These are phyloP conservation scores for Zanthoxylum bungeanum DNA, from an alignment of 345 rosid species.

Conservation along the genomic window DNA sequence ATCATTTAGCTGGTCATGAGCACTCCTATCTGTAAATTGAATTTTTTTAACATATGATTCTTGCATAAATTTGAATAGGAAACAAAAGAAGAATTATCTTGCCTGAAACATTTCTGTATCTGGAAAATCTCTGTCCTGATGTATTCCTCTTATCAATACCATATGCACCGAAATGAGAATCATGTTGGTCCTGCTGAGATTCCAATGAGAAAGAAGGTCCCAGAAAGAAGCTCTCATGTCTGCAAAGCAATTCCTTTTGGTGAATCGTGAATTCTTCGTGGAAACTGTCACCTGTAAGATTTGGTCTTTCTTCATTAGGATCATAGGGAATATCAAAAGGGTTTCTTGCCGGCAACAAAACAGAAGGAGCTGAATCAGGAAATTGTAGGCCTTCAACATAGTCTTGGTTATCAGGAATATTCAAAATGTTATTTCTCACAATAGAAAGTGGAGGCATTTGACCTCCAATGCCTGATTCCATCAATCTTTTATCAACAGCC, in stretches of 20 bases:
- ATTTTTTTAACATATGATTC: background rate
- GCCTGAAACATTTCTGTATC: slow-evolving; percentile 26
- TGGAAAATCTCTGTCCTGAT: slow-evolving; percentile 11
- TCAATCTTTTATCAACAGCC: slow-evolving; percentile 40
- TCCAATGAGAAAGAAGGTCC: slow-evolving; percentile 35
- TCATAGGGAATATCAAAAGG: slow-evolving; percentile 91
- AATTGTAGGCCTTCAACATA: slow-evolving; percentile 27
- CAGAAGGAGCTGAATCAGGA: slow-evolving; percentile 90
- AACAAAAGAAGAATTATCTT: background rate
- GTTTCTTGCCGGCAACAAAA: slow-evolving; percentile 54
- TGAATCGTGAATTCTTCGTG: slow-evolving; percentile 56
- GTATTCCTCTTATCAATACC: slow-evolving; percentile 7
- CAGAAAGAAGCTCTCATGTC: slow-evolving; percentile 71
- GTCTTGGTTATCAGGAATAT: slow-evolving; percentile 18
- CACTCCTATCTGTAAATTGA: slow-evolving; percentile 38
- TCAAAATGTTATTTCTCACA: slow-evolving; percentile 39
- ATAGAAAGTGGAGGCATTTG: slow-evolving; percentile 43
- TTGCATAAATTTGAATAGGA: background rate
- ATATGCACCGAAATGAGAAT: background rate
- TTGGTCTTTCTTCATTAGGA: slow-evolving; percentile 73
- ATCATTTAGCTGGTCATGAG: slow-evolving; percentile 31
- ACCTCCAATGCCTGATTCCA: slow-evolving; percentile 24
- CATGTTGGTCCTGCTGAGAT: slow-evolving; percentile 25
- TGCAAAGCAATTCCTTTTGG: slow-evolving; percentile 56
- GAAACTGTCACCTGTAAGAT: slow-evolving; percentile 60